phyloP scores from a whole-genome alignment of 257 asterid species.

The Handroanthus guayacan region DNA sequence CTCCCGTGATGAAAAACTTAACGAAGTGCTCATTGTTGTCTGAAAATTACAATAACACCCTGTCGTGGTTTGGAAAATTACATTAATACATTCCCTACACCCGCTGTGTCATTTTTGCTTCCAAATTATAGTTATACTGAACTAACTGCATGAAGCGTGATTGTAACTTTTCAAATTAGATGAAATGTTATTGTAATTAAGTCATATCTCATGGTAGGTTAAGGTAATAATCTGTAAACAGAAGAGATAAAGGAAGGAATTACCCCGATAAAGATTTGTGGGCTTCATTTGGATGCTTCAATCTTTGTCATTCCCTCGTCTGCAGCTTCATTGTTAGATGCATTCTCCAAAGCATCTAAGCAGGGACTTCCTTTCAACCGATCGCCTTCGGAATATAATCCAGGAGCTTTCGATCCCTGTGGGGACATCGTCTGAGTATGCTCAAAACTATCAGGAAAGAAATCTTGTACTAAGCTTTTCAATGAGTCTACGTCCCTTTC shows the following conservation, averaged over 20 bases:
- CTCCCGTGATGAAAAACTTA: no score
- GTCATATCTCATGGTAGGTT: no score
- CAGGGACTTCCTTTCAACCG: conserved; percentile 30
- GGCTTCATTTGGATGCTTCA: conserved; percentile 40
- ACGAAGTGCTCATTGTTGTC: no score
- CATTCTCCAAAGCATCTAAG: conserved; percentile 44
- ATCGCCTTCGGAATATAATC: conserved; percentile 38
- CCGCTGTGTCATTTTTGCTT: no score
- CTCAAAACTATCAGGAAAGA: conserved; percentile 38
- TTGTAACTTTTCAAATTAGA: no score
- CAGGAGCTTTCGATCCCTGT: conserved; percentile 43
- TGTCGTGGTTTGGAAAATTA: no score
- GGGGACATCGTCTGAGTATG: conserved; percentile 41
- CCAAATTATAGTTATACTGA: no score
- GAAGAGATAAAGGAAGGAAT: conserved; percentile 44
- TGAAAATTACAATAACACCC: no score
- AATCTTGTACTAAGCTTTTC: conserved; percentile 34
- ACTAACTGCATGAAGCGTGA: no score
- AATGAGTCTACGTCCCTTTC: conserved; percentile 42
- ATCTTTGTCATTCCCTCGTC: conserved; percentile 32
- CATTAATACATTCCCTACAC: no score
- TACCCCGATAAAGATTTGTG: conserved; percentile 42
- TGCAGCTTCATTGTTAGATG: conserved; percentile 40
- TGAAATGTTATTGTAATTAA: no score
- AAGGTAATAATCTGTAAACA: no score